Evolutionary conservation across 2,329 filamentous ascomycete species (phyloP).

Genomic region (Trichophyton verrucosum): DNA sequence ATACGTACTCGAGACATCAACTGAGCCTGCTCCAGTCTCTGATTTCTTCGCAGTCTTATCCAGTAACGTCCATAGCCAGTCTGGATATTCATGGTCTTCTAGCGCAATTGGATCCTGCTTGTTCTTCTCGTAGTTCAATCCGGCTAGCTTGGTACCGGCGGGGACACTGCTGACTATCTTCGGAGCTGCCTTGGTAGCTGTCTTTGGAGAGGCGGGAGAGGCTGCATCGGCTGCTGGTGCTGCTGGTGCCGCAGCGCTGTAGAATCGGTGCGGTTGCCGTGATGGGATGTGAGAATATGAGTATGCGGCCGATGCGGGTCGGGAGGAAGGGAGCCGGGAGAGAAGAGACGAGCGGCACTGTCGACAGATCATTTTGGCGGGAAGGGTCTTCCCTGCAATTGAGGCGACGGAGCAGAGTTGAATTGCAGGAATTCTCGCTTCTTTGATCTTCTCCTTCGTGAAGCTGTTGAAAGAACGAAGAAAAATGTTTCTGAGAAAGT

Average conservation of each 20-base stretch:
- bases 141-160: constrained; percentile 30
- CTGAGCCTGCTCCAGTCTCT: constrained; percentile 27
- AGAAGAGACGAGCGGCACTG: constrained; percentile 30
- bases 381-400: not conserved
- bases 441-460: not conserved
- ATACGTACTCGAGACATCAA: constrained; percentile 17
- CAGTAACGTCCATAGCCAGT: constrained; percentile 37
- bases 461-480: not conserved
- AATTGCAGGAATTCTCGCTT: not conserved
- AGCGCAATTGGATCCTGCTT: constrained; percentile 33
- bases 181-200: constrained; percentile 18
- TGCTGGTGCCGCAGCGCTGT: constrained; percentile 10
- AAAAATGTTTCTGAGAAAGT: not conserved
- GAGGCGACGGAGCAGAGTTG: not conserved
- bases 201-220: constrained; percentile 9
- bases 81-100: constrained; percentile 38
- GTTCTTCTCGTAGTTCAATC: constrained; percentile 37
- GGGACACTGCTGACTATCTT: constrained; percentile 28
- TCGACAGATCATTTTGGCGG: constrained; percentile 29
- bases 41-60: constrained; percentile 25
- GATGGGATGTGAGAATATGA: not conserved
- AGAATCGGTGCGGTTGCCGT: constrained; percentile 4
- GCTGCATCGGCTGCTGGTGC: not conserved
- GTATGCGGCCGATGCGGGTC: constrained; percentile 18
- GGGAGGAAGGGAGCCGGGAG: constrained; percentile 25